phyloP scores from a whole-genome alignment of 805 yeast species.

The Saccharomyces jurei region DNA sequence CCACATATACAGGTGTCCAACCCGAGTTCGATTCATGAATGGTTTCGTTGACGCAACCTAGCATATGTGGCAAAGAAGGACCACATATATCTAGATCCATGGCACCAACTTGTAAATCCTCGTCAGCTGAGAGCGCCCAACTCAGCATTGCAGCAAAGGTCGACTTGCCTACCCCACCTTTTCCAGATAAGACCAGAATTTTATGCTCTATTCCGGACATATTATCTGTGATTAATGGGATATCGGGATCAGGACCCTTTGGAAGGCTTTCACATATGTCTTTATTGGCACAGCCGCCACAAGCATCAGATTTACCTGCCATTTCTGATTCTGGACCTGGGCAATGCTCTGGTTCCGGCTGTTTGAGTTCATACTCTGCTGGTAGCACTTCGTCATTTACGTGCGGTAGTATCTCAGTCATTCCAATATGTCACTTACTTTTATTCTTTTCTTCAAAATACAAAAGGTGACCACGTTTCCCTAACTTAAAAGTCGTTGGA shows the following conservation, averaged over 20 bases:
- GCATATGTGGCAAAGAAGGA: conserved; percentile 90
- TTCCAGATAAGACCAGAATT: conserved; percentile 71
- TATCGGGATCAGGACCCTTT: conserved; percentile 92
- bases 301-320: conserved; percentile 93
- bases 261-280: conserved; percentile 80
- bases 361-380: conserved; percentile 34
- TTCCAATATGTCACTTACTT: not conserved
- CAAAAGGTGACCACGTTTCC: not conserved
- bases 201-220: conserved; percentile 66
- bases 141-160: conserved; percentile 93
- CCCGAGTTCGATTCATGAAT: conserved; percentile 87
- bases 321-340: conserved; percentile 94
- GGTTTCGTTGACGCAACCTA: conserved; percentile 81
- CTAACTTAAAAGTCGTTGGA: not conserved
- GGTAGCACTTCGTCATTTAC: conserved; percentile 14
- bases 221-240: conserved; percentile 64
- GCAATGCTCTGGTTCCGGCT: conserved; percentile 93
- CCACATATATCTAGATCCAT: conserved; percentile 98
- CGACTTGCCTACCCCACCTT: conserved; percentile 96
- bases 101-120: conserved; percentile 80
- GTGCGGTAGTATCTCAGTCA: conserved; percentile 6
- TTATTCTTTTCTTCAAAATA: not conserved
- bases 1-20: conserved; percentile 94
- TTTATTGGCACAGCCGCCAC: conserved; percentile 92
- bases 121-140: conserved; percentile 88